Evolutionary conservation across 2,329 filamentous ascomycete genomes (phyloP).

Genomic region (Cadophora malorum): DNA sequence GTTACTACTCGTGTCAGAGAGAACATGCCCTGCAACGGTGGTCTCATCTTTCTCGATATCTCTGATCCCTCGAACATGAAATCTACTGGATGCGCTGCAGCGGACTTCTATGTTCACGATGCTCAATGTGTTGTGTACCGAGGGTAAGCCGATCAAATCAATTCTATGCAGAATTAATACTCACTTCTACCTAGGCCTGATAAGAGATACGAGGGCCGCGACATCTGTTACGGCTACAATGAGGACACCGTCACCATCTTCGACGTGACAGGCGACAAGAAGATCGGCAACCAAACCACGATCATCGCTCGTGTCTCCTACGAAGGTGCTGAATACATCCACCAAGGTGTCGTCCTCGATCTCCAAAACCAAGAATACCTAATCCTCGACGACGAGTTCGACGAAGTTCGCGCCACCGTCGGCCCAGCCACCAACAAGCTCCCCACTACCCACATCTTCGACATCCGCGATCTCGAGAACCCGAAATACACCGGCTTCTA

Average conservation of each 20-base stretch:
- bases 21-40: conserved; percentile 48
- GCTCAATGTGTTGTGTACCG: conserved; percentile 51
- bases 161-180: neutral
- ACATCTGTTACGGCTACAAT: conserved; percentile 33
- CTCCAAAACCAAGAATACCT: conserved; percentile 25
- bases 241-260: conserved; percentile 51
- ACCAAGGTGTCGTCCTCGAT: conserved; percentile 51
- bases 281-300: conserved; percentile 44
- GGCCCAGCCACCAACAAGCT: conserved; percentile 51
- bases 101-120: conserved; percentile 51
- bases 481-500: conserved; percentile 53
- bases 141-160: conserved; percentile 2
- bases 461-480: conserved; percentile 49
- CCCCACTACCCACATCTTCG: conserved; percentile 59
- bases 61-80: conserved; percentile 53
- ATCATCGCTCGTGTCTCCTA: conserved; percentile 56
- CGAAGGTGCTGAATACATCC: conserved; percentile 57
- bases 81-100: conserved; percentile 53
- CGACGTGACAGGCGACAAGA: conserved; percentile 48
- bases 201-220: conserved; percentile 28
- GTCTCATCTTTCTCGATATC: conserved; percentile 58
- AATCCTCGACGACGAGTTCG: conserved; percentile 38
- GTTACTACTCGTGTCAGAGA: conserved; percentile 39
- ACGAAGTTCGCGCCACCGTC: conserved; percentile 50
- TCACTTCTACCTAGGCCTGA: conserved; percentile 23